Base-by-base conservation (phyloP, 192 early-diverging fungal genomes). In the Coemansia sp. region DNA sequence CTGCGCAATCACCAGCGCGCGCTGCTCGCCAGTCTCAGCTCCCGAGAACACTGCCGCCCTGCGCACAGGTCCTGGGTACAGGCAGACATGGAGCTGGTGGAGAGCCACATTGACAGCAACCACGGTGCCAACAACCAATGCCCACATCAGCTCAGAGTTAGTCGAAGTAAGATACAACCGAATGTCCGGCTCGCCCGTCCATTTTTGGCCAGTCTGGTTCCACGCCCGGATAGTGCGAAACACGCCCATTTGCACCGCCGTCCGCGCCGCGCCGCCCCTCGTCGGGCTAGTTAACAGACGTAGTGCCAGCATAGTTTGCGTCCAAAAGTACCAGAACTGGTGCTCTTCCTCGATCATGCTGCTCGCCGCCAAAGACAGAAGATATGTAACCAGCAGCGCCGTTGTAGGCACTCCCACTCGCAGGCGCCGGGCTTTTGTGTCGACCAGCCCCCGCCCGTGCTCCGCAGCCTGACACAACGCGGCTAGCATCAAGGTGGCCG, bases 291-390 rank as follows among this genome's bases (percentile, higher is more conserved):
- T 62, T 1, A 56, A 21, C 30, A 63, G 3, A 4, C 68, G 71
- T 23, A 82, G 52, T 2, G 68, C 53, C 56, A 82, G 78, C 53
- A 81, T 65, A 2, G 85, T 88, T 46, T 85, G 84, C n/a, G 75
- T 64, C 71, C 83, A 83, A 62, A 81, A 88, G 58, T 84, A 85
- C 87, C 86, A 90, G 51, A 82, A 85, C 40, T 82, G 79, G 47
- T 85, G 83, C 58, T 90, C 88, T 41, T 90, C 85, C 60, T 90
- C 88, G 4, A 90, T 80, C 63, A 83, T 80, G 36, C 86, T 88
- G 27, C 83, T 87, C 6, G 86, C 79, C 62, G 77, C 78, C 35
- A 84, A 42, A 0, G 82, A 78, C n/a, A 81, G 11, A 27, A 80
- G 41, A 35, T 87, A 87, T 7, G 74, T 75, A 6, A 57, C 29